Base-by-base conservation (phyloP, 768 basidiomycete genomes). In the Auriculariales sp. region DNA sequence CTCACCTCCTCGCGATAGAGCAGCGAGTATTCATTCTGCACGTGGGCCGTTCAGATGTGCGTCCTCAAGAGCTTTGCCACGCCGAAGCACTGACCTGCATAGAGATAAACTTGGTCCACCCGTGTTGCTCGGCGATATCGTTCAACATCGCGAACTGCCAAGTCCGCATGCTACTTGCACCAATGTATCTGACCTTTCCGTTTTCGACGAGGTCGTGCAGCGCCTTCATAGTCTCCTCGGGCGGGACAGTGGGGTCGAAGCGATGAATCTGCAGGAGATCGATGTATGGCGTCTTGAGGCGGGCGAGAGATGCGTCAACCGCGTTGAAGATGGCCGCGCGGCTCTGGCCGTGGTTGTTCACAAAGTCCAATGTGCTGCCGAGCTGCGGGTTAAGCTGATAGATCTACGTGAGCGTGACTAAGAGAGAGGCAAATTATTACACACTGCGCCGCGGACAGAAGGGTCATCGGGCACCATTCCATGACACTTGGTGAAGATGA, bases 31-130 rank as follows among this genome's bases (percentile, higher is more conserved):
- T 73, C 70, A 35, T 68, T 66, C 22, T 44, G 31, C 15, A 32
- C 31, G 31, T 32, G 31, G 31, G 31, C 31, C 49, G 25, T 63
- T 66, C 50, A 69, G 66, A n/a, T n/a, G n/a, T n/a, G n/a, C n/a
- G n/a, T n/a, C n/a, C n/a, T n/a, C n/a, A n/a, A n/a, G n/a, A n/a
- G n/a, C n/a, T n/a, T n/a, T n/a, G n/a, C n/a, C n/a, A n/a, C n/a
- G n/a, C n/a, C n/a, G n/a, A n/a, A n/a, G n/a, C n/a, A 32, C 31
- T 9, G 7, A 32, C 31, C 59, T 79, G 77, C 68, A 78, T 75
- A 50, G 73, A 71, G 45, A 75, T 65, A 53, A 79, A 78, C 52
- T 65, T 70, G 3, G 76, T 75, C 66, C 74, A 74, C 2, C 68
- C 68, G 14, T 72, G 57, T 50, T 61, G 61, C 30, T 62, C 58